These are phyloP conservation scores for Populus euphratica DNA, from an alignment of 345 rosid species.

Conservation along the genomic window DNA sequence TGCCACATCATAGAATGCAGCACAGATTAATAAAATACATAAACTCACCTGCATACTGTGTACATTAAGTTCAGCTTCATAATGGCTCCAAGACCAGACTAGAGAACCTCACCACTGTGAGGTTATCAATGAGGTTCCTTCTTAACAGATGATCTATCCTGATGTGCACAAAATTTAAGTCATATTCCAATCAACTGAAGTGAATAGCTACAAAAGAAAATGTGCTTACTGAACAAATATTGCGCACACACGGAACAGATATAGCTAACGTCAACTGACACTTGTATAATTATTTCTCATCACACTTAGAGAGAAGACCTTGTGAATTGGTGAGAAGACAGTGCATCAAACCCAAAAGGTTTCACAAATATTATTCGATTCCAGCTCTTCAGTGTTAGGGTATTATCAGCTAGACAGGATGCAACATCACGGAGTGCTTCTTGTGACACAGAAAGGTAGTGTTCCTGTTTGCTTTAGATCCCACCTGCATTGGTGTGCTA, in stretches of 20 bases:
- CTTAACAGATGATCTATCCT: slow-evolving; percentile 80
- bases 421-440: slow-evolving; percentile 78
- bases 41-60: slow-evolving; percentile 53
- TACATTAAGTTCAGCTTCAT: slow-evolving; percentile 64
- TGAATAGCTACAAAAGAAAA: not conserved
- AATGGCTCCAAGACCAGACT: slow-evolving; percentile 75
- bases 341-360: slow-evolving; percentile 67
- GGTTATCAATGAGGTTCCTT: slow-evolving; percentile 74
- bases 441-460: slow-evolving; percentile 80
- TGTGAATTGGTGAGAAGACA: slow-evolving; percentile 50
- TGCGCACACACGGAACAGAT: not conserved
- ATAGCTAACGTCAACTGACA: slow-evolving; percentile 9
- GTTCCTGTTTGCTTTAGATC: slow-evolving; percentile 51
- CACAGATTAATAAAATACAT: not conserved
- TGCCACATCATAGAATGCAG: not conserved
- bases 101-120: slow-evolving; percentile 67
- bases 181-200: slow-evolving; percentile 4
- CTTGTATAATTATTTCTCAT: slow-evolving; percentile 77
- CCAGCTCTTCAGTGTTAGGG: slow-evolving; percentile 67
- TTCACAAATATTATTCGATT: slow-evolving; percentile 72
- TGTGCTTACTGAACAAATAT: not conserved
- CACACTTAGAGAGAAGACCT: slow-evolving; percentile 55
- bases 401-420: slow-evolving; percentile 44
- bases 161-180: slow-evolving; percentile 17
- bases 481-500: slow-evolving; percentile 49